Base-by-base conservation (phyloP, 2,329 filamentous ascomycete species). In the Fusarium dimerum region DNA sequence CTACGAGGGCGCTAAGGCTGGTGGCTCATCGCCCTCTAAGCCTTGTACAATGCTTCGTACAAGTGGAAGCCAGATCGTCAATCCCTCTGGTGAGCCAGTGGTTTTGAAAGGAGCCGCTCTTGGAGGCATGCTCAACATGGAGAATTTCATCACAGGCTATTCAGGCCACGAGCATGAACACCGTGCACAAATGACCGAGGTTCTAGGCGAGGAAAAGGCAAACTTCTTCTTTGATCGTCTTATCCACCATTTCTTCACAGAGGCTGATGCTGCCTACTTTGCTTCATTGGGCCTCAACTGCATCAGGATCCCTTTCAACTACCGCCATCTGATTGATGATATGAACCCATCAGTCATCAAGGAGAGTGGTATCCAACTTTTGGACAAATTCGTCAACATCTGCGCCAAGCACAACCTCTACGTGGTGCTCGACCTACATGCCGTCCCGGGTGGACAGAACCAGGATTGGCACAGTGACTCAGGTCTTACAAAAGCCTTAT, bases 101-200 rank as follows among this genome's bases (percentile, higher is more conserved):
- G 66, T 82, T 8, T 74, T 83, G 20, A 70, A 69, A 45, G 68
- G 68, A 12, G 63, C 68, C 4, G 68, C 57, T 6, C 49, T 71
- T 2, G 68, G 68, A 12, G 68, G 68, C 18, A 67, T 68, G 64
- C 65, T 71, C 43, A 68, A 70, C 52, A 82, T 82, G 78, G 81
- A 84, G 66, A 85, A 84, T 65, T 85, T 85, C 72, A 85, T 86
- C 57, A 83, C 79, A 1, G 83, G 83, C n/a, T 86, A 78, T 52
- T 73, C 81, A 11, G 83, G 80, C 16, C 79, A 83, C 46, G 83
- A 86, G 62, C 73, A 73, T 18, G 75, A 84, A 54, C 79, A 83
- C 54, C 78, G 82, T 9, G 74, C 74, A 3, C 76, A 80, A 2
- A 76, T 85, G 68, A 69, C 76, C 1, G 72, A 77, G 49, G 78